Conservation (phyloP, 257 asterid genomes). For the Solanum tarapatanum region DNA sequence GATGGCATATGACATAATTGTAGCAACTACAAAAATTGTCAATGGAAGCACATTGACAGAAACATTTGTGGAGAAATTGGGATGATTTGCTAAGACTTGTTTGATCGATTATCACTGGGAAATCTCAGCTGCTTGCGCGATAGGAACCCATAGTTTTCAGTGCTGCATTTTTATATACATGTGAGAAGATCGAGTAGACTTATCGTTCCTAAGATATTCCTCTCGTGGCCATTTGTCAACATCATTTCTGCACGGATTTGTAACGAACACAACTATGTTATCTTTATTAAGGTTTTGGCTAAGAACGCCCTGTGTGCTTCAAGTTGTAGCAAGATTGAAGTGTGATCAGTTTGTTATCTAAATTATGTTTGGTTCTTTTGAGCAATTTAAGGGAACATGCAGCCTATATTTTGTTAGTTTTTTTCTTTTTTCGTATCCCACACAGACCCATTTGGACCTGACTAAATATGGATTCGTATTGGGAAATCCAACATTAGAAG, state of each 20-base stretch:
- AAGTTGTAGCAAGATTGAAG: not conserved
- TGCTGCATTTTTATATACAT: not conserved
- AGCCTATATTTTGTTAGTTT: not conserved
- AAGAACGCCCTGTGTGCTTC: not conserved
- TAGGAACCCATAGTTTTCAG: not conserved
- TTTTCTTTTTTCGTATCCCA: not conserved
- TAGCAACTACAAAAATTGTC: constrained; percentile 72
- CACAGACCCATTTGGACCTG: not conserved
- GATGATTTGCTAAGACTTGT: constrained; percentile 7
- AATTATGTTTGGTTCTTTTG: not conserved
- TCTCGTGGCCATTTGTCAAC: not conserved
- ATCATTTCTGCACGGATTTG: not conserved
- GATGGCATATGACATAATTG: constrained; percentile 72
- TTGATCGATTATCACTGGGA: too few relatives aligned
- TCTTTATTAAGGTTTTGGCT: not conserved
- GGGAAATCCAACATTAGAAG: not conserved
- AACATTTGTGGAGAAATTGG: constrained; percentile 48
- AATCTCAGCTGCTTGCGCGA: not conserved
- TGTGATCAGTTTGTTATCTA: not conserved
- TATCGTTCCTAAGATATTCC: not conserved
- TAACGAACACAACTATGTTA: not conserved
- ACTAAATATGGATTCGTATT: not conserved
- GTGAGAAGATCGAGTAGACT: not conserved
- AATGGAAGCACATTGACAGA: constrained; percentile 61
- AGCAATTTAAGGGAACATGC: not conserved